phyloP scores from a whole-genome alignment of 768 basidiomycete genomes.

The Clathrus columnatus region DNA sequence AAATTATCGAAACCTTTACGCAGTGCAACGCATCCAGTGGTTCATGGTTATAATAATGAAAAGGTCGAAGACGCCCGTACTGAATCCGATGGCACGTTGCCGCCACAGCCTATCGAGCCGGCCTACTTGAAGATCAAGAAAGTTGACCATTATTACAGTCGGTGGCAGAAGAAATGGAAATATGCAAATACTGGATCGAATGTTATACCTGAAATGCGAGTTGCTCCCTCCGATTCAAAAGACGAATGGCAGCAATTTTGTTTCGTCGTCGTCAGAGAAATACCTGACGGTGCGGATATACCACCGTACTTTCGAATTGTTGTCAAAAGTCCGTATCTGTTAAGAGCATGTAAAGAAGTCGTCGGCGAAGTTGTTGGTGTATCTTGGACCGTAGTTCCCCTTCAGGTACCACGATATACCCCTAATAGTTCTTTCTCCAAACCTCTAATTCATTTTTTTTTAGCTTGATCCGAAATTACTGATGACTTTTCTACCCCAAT shows the following conservation, averaged over 20 bases:
- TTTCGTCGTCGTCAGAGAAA: constrained; percentile 47
- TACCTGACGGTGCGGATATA: constrained; percentile 26
- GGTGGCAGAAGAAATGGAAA: constrained; percentile 50
- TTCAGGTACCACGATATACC: constrained; percentile 36
- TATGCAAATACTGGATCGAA: constrained; percentile 51
- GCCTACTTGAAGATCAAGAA: constrained; percentile 51
- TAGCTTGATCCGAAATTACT: constrained; percentile 52
- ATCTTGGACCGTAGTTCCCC: constrained; percentile 51
- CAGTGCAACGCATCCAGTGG: neutral
- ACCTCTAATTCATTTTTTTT: neutral
- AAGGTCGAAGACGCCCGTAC: neutral
- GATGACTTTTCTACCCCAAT: constrained; percentile 41
- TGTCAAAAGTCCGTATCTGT: constrained; percentile 49
- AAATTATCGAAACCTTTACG: neutral
- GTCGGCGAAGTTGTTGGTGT: constrained; percentile 50
- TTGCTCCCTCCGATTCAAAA: constrained; percentile 28
- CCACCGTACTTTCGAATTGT: constrained; percentile 44
- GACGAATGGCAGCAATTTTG: constrained; percentile 54
- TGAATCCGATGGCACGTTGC: neutral
- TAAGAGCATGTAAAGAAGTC: constrained; percentile 49
- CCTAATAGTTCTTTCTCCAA: no score
- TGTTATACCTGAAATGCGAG: constrained; percentile 39
- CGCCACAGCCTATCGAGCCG: constrained; percentile 19
- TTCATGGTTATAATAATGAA: neutral
- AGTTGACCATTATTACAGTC: constrained; percentile 50